Conservation (phyloP, 2,329 filamentous ascomycete genomes). For the Coleophoma cylindrospora region DNA sequence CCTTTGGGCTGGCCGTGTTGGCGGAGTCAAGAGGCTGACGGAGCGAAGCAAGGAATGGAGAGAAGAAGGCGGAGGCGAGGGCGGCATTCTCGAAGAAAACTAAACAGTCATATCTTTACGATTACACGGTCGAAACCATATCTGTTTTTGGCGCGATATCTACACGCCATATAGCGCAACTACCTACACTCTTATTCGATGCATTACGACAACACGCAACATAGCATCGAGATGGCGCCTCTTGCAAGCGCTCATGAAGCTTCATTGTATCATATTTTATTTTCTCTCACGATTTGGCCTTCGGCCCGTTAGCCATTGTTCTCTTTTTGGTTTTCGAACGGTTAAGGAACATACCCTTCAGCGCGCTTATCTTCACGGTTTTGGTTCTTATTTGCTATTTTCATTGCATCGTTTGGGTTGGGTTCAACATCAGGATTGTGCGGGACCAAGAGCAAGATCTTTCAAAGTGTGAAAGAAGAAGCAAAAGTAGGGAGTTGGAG, state of each 20-base stretch:
- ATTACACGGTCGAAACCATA: neutral
- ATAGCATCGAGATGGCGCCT: neutral
- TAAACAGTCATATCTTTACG: slow-evolving; percentile 7
- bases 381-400: neutral
- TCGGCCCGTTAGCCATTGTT: neutral
- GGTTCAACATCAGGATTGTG: too few relatives aligned
- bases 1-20: slow-evolving; percentile 80
- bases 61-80: slow-evolving; percentile 54
- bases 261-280: neutral
- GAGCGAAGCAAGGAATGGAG: slow-evolving; percentile 89
- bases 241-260: neutral
- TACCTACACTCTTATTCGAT: neutral
- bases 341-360: neutral
- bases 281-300: neutral
- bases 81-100: slow-evolving; percentile 26
- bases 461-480: too few relatives aligned
- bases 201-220: neutral
- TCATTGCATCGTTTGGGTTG: too few relatives aligned
- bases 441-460: too few relatives aligned
- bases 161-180: neutral
- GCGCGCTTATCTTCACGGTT: neutral
- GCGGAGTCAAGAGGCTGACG: slow-evolving; percentile 75
- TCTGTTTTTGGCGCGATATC: neutral
- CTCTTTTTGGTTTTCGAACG: neutral
- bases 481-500: too few relatives aligned